Evolutionary conservation across 2,329 filamentous ascomycete genomes (phyloP).

Genomic region (Diaporthe aspalathi): DNA sequence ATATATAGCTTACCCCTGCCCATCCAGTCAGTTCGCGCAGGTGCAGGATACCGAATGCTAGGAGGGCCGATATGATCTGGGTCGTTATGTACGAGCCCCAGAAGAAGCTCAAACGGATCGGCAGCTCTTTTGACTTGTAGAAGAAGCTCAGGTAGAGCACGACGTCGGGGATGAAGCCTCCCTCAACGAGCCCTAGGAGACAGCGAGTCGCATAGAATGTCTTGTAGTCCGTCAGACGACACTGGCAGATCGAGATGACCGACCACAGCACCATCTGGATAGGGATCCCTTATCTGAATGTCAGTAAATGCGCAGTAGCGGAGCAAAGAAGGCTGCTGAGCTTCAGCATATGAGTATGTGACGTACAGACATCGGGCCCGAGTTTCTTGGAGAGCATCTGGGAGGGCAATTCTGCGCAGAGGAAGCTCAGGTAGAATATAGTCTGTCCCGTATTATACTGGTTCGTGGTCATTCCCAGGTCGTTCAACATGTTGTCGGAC

Average conservation of each 20-base stretch:
- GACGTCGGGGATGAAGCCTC: conserved; percentile 57
- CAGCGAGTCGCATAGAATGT: conserved; percentile 56
- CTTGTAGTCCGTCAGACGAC: conserved; percentile 54
- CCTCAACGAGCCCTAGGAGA: conserved; percentile 57
- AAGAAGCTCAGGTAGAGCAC: conserved; percentile 76
- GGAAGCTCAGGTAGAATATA: conserved; percentile 60
- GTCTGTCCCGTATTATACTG: conserved; percentile 62
- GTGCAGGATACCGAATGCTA: conserved; percentile 66
- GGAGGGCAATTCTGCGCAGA: conserved; percentile 65
- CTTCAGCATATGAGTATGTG: conserved; percentile 33
- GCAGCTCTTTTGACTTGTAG: conserved; percentile 75
- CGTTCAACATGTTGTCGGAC: conserved; percentile 49
- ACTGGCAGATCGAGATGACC: conserved; percentile 52
- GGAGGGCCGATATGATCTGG: conserved; percentile 61
- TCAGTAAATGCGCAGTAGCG: conserved; percentile 57
- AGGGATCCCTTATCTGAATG: conserved; percentile 49
- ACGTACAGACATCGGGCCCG: conserved; percentile 50
- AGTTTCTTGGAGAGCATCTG: conserved; percentile 64
- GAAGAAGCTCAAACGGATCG: conserved; percentile 72
- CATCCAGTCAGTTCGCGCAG: conserved; percentile 60
- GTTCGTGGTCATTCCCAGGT: conserved; percentile 50
- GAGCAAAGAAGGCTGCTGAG: conserved; percentile 58
- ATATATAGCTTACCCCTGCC: conserved; percentile 51
- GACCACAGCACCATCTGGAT: conserved; percentile 56
- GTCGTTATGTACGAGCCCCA: conserved; percentile 70